Percentiles rank a stretch among this genome's conserved stretches.
Evolutionary conservation across 345 rosid genomes (phyloP).

Genomic region (Carallia brachiata): DNA sequence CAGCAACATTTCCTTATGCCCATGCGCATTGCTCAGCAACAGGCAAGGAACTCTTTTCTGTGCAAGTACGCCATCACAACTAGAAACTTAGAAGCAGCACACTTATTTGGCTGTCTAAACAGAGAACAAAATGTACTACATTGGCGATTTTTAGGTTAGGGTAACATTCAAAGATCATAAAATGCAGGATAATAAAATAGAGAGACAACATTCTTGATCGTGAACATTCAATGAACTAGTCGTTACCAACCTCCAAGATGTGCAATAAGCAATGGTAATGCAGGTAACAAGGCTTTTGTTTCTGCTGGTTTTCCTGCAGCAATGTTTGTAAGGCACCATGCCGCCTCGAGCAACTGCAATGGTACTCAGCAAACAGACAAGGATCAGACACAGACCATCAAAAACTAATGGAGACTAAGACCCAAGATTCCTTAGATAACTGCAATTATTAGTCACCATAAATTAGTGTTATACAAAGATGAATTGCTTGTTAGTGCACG

Average conservation of each 20-base stretch:
- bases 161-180: no score
- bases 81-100: neutral
- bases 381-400: neutral
- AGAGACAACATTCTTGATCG: neutral
- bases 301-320: slow-evolving; percentile 97
- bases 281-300: slow-evolving; percentile 82
- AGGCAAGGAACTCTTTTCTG: slow-evolving; percentile 83
- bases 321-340: slow-evolving; percentile 97
- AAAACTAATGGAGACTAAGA: no score
- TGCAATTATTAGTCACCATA: no score
- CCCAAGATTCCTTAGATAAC: no score
- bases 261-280: slow-evolving; percentile 86
- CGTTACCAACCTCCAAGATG: slow-evolving; percentile 82
- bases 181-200: neutral
- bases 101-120: neutral
- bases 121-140: neutral
- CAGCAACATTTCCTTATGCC: slow-evolving; percentile 98
- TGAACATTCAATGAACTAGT: slow-evolving; percentile 1
- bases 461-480: no score
- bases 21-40: slow-evolving; percentile 98
- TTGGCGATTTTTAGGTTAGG: neutral
- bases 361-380: slow-evolving; percentile 4
- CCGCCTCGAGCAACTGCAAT: slow-evolving; percentile 88
- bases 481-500: no score
- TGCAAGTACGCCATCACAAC: slow-evolving; percentile 23